Conservation (phyloP, 169 alveolate genomes). For the Plasmodium inui region DNA sequence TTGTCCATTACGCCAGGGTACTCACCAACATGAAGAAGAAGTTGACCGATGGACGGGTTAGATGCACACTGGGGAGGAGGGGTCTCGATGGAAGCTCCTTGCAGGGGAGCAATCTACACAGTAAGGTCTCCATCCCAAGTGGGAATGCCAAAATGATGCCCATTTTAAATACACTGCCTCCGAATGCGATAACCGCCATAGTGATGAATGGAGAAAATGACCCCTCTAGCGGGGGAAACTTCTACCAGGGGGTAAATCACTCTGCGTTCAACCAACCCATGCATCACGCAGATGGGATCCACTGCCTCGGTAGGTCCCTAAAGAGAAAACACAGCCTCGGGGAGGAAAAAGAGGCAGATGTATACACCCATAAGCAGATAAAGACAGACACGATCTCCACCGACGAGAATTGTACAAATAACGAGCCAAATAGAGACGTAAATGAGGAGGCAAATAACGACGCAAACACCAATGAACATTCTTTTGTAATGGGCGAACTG, state of each 20-base stretch:
- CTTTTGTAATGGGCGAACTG: background rate
- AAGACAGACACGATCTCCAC: background rate
- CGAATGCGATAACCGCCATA: background rate
- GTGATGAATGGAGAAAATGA: background rate
- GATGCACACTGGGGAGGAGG: background rate
- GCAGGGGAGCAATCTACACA: background rate
- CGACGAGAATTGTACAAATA: background rate
- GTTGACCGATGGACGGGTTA: background rate
- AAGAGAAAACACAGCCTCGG: conserved; percentile 14
- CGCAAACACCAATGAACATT: background rate
- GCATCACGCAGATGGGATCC: background rate
- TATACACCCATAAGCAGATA: conserved; percentile 15
- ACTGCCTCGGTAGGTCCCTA: conserved; percentile 6
- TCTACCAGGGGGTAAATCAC: background rate
- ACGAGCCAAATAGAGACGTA: background rate
- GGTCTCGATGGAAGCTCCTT: too few relatives aligned
- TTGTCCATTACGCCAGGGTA: conserved; percentile 1
- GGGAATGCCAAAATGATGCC: background rate
- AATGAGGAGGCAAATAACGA: background rate
- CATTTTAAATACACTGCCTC: background rate
- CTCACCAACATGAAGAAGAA: background rate
- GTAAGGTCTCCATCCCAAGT: background rate
- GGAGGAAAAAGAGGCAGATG: background rate
- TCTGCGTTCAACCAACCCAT: background rate
- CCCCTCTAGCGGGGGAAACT: background rate